Evolutionary conservation across 225 moss, liverwort and hornwort genomes (phyloP), one percentile per base, ranked within the genome.

Genomic region (Physcomitrellopsis africana): DNA sequence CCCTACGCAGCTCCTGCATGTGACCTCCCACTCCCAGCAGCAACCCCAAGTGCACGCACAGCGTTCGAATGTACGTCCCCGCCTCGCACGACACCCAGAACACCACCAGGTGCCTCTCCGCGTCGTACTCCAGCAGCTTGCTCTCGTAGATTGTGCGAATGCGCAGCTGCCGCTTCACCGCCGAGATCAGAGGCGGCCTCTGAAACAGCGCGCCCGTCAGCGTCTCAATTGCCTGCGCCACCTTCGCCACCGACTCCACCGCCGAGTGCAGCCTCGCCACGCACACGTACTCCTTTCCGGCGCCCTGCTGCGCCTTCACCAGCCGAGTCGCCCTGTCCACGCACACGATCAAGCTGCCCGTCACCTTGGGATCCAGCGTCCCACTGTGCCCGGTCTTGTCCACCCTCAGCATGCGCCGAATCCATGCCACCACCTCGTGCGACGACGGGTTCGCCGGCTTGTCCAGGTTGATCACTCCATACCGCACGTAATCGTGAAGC

Each of bases 81-180:
- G 96, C 96, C 72, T 96, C 96, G 69, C 96, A 96, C 15, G 89
- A 89, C 58, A 92, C 96, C 96, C 96, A 96, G 53, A 96, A 96
- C 43, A 96, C 96, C 55, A 91, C 96, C 81, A 96, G 63, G 65
- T 96, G 94, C 70, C 96, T 81, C 81, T 96, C 96, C 13, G 91
- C 92, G 58, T 96, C 96, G 57, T 96, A 96, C 86, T 96, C 94
- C 26, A 96, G 47, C 60, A 96, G 76, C 87, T 96, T 96, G 72
- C 96, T 96, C 60, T 96, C 92, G 69, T 96, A 96, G 9, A 96
- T 96, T 3, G 96, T 96, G 23, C 94, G 87, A 60, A 96, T 94
- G 46, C 96, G 91, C 12, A 96, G 92, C 80, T 96, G 96, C 13
- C 96, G 60, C 87, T 96, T 96, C 60, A 96, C 96, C 10, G 92